phyloP scores from a whole-genome alignment of 441 rosid species.

The Brassica hybrid region DNA sequence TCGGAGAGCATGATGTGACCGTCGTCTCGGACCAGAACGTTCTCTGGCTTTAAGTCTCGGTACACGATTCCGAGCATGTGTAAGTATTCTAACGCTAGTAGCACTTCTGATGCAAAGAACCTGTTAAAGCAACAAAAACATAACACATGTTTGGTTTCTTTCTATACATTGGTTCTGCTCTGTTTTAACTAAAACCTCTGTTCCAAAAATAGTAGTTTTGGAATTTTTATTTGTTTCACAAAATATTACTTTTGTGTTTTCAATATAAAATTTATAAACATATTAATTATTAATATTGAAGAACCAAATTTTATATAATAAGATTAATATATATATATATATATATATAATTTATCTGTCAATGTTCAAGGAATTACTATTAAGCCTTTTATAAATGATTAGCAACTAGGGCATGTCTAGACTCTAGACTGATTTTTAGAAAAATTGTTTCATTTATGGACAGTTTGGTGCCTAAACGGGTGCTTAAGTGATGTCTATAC shows the following conservation, averaged over 20 bases:
- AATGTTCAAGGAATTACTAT: neutral
- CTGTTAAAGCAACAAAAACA: slow-evolving; percentile 21
- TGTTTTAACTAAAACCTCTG: neutral
- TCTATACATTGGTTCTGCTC: neutral
- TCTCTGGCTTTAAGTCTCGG: slow-evolving; percentile 34
- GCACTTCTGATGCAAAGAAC: slow-evolving; percentile 37
- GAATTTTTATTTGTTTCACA: too few species aligned
- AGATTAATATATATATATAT: too few species aligned
- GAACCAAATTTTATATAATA: too few species aligned
- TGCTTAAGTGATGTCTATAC: neutral
- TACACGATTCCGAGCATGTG: slow-evolving; percentile 40
- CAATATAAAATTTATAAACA: too few species aligned
- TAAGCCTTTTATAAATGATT: neutral
- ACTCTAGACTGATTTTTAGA: neutral
- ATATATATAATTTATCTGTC: neutral
- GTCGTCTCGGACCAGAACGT: slow-evolving; percentile 35
- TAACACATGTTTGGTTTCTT: neutral
- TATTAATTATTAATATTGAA: too few species aligned
- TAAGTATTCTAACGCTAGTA: slow-evolving; percentile 34
- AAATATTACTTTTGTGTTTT: too few species aligned
- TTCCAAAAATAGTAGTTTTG: too few species aligned
- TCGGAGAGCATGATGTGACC: slow-evolving; percentile 41
- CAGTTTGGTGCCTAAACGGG: neutral
- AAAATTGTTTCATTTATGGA: neutral
- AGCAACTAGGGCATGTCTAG: neutral